Evolutionary conservation across 352 stramenopile species (phyloP).

Genomic region (Sclerospora graminicola): DNA sequence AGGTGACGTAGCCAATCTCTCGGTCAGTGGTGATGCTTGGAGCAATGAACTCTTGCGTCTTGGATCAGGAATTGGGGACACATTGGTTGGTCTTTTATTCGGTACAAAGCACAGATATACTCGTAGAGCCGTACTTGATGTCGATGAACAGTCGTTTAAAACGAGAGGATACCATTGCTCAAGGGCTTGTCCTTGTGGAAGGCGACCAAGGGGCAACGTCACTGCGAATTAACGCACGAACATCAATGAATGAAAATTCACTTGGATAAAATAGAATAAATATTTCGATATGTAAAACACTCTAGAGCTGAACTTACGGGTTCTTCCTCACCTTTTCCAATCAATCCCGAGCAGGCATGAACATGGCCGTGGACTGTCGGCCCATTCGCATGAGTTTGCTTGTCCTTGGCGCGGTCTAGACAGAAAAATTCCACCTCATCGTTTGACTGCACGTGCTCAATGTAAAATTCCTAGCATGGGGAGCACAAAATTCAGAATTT

Average conservation of each 20-base stretch:
- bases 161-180: constrained; percentile 80
- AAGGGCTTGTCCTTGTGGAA: constrained; percentile 65
- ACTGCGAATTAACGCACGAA: constrained; percentile 1
- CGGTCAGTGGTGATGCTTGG: constrained; percentile 4
- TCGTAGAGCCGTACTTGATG: constrained; percentile 49
- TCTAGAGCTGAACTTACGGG: too few relatives aligned
- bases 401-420: constrained; percentile 44
- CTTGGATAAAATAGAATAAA: too few relatives aligned
- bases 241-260: background rate
- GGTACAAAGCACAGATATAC: constrained; percentile 65
- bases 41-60: constrained; percentile 10
- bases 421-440: constrained; percentile 65
- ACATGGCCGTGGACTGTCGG: constrained; percentile 31
- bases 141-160: constrained; percentile 31
- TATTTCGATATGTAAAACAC: background rate
- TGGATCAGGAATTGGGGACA: constrained; percentile 11
- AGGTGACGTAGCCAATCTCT: constrained; percentile 28
- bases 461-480: constrained; percentile 46
- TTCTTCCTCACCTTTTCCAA: constrained; percentile 51
- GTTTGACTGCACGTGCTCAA: constrained; percentile 48
- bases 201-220: constrained; percentile 42
- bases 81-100: constrained; percentile 4
- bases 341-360: constrained; percentile 40
- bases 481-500: too few relatives aligned
- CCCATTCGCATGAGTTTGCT: constrained; percentile 29